Conservation (phyloP, 345 rosid species). For the Dimocarpus longan region DNA sequence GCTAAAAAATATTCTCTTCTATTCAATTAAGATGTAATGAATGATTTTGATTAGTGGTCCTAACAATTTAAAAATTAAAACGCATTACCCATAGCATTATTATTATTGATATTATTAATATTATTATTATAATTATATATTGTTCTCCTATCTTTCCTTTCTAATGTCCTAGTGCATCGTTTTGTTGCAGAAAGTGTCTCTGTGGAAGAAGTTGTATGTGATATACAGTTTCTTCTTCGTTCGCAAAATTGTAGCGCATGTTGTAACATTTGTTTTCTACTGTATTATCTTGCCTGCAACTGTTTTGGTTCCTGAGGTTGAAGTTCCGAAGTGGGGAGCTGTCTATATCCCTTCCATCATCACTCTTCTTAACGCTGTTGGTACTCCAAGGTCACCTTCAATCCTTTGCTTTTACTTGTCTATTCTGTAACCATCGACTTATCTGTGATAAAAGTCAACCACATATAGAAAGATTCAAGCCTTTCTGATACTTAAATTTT, state of each 20-base stretch:
- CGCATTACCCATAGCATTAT: no score
- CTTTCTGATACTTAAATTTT: no score
- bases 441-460: no score
- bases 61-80: no score
- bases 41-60: no score
- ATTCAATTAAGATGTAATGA: no score
- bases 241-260: constrained; percentile 81
- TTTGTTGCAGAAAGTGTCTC: constrained; percentile 59
- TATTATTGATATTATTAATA: no score
- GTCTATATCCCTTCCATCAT: constrained; percentile 80
- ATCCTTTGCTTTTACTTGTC: not conserved
- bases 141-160: no score
- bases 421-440: no score
- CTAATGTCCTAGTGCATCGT: not conserved
- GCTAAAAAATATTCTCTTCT: no score
- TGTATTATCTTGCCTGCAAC: constrained; percentile 82
- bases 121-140: no score
- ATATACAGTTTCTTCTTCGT: constrained; percentile 89
- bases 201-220: constrained; percentile 84
- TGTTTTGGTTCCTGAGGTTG: constrained; percentile 80
- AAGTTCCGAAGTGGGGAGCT: constrained; percentile 87
- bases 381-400: constrained; percentile 75
- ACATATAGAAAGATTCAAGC: no score
- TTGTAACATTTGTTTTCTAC: constrained; percentile 82
- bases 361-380: constrained; percentile 77